Evolutionary conservation across 495 filamentous ascomycete genomes (phyloP).

Genomic region (Podospora pseudopauciseta): DNA sequence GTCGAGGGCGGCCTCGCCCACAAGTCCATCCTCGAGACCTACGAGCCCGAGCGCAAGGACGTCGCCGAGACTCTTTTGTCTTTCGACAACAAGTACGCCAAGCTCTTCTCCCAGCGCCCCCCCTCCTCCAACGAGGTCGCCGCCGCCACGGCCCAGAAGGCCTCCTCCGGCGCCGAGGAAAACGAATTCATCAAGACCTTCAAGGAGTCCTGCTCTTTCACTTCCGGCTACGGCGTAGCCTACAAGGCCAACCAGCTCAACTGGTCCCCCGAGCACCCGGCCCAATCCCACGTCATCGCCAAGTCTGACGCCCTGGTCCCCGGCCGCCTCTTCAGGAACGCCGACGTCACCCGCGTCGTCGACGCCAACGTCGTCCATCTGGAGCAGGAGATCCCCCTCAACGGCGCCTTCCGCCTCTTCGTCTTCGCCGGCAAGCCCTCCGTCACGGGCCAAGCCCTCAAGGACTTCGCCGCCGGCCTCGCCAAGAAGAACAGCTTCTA

Average conservation of each 20-base stretch:
- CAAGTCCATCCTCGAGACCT: conserved; percentile 61
- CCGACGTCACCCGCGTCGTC: conserved; percentile 75
- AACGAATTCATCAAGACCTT: conserved; percentile 73
- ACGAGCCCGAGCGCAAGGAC: conserved; percentile 64
- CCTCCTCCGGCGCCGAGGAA: conserved; percentile 34
- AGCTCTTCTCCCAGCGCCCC: conserved; percentile 60
- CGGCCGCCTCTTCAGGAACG: conserved; percentile 69
- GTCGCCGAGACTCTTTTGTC: conserved; percentile 68
- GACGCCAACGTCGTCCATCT: conserved; percentile 84
- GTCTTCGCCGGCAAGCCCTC: conserved; percentile 71
- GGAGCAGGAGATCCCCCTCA: conserved; percentile 82
- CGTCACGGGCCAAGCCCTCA: conserved; percentile 56
- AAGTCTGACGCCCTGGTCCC: conserved; percentile 57
- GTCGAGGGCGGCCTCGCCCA: conserved; percentile 61
- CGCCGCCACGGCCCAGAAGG: conserved; percentile 22
- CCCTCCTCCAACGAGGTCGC: conserved; percentile 49
- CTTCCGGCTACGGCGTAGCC: conserved; percentile 65
- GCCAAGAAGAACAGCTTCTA: conserved; percentile 66
- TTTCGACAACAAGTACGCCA: conserved; percentile 70
- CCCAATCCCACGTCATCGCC: conserved; percentile 64
- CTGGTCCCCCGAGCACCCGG: conserved; percentile 63
- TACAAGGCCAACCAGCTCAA: conserved; percentile 62
- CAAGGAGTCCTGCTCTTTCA: conserved; percentile 68
- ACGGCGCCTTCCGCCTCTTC: conserved; percentile 83
- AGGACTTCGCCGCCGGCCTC: conserved; percentile 63